A percentile compares a stretch with the other conserved stretches of the same genome.
Evolutionary conservation across 208 protist genomes (phyloP).

Genomic region (Acanthamoeba culbertsoni): DNA sequence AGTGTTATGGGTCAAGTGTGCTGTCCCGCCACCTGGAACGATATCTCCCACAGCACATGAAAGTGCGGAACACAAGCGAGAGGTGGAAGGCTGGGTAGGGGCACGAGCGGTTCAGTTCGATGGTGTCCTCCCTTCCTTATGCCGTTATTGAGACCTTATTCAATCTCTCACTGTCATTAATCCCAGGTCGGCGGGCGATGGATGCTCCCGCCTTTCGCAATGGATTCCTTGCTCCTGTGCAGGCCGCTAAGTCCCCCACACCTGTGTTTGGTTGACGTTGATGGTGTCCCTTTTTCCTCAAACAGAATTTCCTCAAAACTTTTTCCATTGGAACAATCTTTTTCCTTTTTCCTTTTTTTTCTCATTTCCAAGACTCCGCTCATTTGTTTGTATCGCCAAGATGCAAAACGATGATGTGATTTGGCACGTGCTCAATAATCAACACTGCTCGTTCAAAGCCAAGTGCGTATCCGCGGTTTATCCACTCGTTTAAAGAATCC

Average conservation of each 20-base stretch:
- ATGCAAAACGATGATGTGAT: slow-evolving; percentile 88
- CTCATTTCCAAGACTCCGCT: not conserved
- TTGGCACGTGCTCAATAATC: slow-evolving; percentile 89
- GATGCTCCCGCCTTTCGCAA: not conserved
- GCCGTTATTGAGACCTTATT: not conserved
- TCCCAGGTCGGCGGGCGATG: not conserved
- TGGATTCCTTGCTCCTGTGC: not conserved
- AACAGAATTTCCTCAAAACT: no score
- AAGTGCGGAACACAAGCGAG: not conserved
- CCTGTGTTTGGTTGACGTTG: no score
- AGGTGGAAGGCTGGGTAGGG: not conserved
- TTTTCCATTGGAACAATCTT: no score
- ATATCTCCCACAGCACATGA: not conserved
- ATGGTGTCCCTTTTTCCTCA: no score
- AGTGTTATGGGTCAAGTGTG: not conserved
- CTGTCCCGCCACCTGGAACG: not conserved
- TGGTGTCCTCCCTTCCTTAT: not conserved
- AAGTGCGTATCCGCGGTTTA: slow-evolving; percentile 65
- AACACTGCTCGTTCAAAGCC: slow-evolving; percentile 89
- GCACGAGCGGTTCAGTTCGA: not conserved
- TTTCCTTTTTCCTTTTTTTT: not conserved
- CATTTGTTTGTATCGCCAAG: no score
- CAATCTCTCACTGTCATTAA: not conserved
- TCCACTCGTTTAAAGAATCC: not conserved
- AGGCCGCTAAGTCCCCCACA: no score